phyloP scores from a whole-genome alignment of 2,329 filamentous ascomycete genomes.

The Ilyonectria mors-panacis region DNA sequence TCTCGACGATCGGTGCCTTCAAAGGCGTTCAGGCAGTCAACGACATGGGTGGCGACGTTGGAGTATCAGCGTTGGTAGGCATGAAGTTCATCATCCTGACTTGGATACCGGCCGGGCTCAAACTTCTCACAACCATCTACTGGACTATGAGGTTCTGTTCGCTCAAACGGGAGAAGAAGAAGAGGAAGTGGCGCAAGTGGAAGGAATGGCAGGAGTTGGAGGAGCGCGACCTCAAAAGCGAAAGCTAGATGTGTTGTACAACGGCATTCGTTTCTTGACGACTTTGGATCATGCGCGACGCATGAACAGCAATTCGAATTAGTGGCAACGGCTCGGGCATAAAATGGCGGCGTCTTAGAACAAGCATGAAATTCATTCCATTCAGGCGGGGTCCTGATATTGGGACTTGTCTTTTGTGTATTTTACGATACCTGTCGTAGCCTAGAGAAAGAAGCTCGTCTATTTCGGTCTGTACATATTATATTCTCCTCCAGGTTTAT shows the following conservation, averaged over 20 bases:
- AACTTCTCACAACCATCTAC: slow-evolving; percentile 12
- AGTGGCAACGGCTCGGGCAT: background rate
- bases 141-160: slow-evolving; percentile 3
- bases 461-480: slow-evolving; percentile 1
- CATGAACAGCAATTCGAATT: too few relatives aligned
- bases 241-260: background rate
- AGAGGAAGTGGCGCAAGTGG: slow-evolving; percentile 17
- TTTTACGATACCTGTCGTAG: slow-evolving; percentile 12
- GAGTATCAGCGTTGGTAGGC: slow-evolving; percentile 13
- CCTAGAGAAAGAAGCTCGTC: background rate
- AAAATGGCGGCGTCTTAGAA: slow-evolving; percentile 10
- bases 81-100: slow-evolving; percentile 14
- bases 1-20: slow-evolving; percentile 16
- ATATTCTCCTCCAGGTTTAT: background rate
- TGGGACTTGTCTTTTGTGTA: background rate
- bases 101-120: slow-evolving; percentile 9
- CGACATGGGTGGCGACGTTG: slow-evolving; percentile 2
- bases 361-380: background rate
- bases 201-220: slow-evolving; percentile 14
- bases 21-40: slow-evolving; percentile 12
- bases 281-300: slow-evolving; percentile 2
- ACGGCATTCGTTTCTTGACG: slow-evolving; percentile 2
- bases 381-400: too few relatives aligned
- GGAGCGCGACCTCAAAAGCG: background rate
- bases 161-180: slow-evolving; percentile 15